These are phyloP conservation scores for Jamesozyma lodderae DNA, from an alignment of 805 yeast species.

Conservation along the genomic window DNA sequence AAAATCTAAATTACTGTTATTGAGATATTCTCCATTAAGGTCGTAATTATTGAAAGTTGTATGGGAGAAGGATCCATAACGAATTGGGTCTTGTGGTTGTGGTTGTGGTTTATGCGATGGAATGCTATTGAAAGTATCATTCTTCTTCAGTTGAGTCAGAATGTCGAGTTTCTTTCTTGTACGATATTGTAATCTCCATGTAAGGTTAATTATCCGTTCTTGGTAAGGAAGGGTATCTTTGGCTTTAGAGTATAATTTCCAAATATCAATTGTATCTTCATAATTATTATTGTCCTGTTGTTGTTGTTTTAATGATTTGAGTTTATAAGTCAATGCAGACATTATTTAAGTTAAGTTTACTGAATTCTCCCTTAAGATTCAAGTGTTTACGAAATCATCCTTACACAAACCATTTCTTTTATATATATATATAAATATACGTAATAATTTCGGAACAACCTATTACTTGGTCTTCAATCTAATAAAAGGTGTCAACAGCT, in stretches of 20 bases:
- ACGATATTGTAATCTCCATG: conserved; percentile 55
- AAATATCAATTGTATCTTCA: conserved; percentile 29
- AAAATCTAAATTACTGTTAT: background rate
- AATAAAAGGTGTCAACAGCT: too few relatives aligned
- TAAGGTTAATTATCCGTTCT: conserved; percentile 70
- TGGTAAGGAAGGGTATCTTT: conserved; percentile 65
- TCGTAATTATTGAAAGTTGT: background rate
- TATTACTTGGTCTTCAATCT: too few relatives aligned
- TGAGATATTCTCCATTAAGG: background rate
- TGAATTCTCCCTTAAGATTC: too few relatives aligned
- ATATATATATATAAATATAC: too few relatives aligned
- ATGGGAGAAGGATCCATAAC: conserved; percentile 3
- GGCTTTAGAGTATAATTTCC: conserved; percentile 79
- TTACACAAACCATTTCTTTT: too few relatives aligned
- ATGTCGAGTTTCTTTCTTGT: too few relatives aligned
- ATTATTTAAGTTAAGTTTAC: background rate
- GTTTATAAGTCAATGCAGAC: background rate
- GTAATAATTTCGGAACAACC: too few relatives aligned
- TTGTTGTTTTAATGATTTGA: background rate
- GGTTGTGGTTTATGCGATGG: background rate
- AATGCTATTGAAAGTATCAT: background rate
- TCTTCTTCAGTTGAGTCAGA: too few relatives aligned
- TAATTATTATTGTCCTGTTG: background rate
- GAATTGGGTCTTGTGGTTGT: background rate
- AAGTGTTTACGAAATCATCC: too few relatives aligned